phyloP scores from a whole-genome alignment of 2,329 filamentous ascomycete species.

The Scytalidium lignicola region DNA sequence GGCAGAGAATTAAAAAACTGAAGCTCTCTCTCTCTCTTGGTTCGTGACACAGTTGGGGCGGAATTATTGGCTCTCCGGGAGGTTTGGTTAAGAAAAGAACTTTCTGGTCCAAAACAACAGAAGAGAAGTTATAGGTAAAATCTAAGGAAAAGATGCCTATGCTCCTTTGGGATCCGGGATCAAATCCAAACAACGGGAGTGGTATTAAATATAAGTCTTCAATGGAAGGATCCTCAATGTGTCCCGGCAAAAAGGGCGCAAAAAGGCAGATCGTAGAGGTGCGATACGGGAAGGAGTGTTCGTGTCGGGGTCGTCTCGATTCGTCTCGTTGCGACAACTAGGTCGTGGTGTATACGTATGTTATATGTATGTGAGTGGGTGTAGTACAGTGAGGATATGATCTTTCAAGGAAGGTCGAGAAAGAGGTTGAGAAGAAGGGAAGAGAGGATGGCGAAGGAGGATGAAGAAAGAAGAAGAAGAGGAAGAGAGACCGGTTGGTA shows the following conservation, averaged over 20 bases:
- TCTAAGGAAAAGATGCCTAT: background rate
- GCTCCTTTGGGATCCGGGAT: conserved; percentile 2
- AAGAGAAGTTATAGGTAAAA: conserved; percentile 18
- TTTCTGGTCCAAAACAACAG: conserved; percentile 15
- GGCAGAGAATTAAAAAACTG: conserved; percentile 4
- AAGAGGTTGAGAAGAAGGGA: conserved; percentile 12
- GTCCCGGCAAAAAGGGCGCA: background rate
- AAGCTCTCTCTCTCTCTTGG: conserved; percentile 6
- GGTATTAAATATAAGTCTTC: conserved; percentile 3
- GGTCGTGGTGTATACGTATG: too few species aligned
- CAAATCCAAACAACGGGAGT: conserved; percentile 5
- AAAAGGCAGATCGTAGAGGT: background rate
- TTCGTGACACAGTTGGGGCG: background rate
- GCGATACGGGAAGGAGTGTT: background rate
- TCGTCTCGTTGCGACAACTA: background rate
- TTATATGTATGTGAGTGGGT: too few species aligned
- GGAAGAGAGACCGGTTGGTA: conserved; percentile 7
- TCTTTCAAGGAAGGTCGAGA: conserved; percentile 1
- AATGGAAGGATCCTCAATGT: background rate
- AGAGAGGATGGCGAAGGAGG: conserved; percentile 13
- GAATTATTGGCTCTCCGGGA: background rate
- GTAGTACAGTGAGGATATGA: background rate
- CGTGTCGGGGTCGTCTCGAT: background rate
- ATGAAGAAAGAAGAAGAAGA: conserved; percentile 9
- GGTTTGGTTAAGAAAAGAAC: background rate